Evolutionary conservation across 148 eudicot species (phyloP).

Genomic region (Rhododendron molle): DNA sequence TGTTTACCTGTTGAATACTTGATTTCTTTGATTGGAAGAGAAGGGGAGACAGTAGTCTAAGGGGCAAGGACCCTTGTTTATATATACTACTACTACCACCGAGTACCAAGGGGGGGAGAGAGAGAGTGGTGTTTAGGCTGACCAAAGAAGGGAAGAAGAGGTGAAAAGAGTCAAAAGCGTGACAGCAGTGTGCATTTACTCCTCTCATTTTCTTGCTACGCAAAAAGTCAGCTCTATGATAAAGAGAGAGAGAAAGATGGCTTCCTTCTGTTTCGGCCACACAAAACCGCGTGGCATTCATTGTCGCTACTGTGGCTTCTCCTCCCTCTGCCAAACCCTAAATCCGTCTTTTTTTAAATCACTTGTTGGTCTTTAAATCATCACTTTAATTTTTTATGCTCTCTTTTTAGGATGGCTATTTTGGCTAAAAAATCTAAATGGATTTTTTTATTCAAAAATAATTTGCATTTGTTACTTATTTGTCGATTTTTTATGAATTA

Average conservation of each 20-base stretch:
- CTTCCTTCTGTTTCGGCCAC: conserved; percentile 2
- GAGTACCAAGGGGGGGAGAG: conserved; percentile 1
- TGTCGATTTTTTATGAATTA: too few relatives aligned
- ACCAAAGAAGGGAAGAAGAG: neutral
- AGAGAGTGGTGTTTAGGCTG: neutral
- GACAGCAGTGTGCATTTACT: conserved; percentile 21
- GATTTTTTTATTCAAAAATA: too few relatives aligned
- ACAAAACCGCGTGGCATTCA: conserved; percentile 36
- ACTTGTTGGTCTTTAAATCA: neutral
- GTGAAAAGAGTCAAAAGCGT: conserved; percentile 27
- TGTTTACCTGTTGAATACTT: neutral
- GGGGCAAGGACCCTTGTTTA: conserved; percentile 7
- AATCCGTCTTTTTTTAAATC: neutral
- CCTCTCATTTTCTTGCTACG: neutral
- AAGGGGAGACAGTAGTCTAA: conserved; percentile 16
- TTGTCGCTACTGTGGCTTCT: conserved; percentile 9
- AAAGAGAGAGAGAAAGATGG: neutral
- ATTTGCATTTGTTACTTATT: too few relatives aligned
- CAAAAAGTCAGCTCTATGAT: conserved; percentile 19
- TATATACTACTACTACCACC: neutral
- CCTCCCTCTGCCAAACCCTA: conserved; percentile 6
- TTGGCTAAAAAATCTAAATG: too few relatives aligned
- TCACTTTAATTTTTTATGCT: too few relatives aligned
- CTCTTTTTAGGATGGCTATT: too few relatives aligned
- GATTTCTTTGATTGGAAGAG: conserved; percentile 5